Percentiles rank a stretch among this genome's conserved stretches.
phyloP scores from a whole-genome alignment of 2,329 filamentous ascomycete species.

The Alternaria hordeiaustralica region DNA sequence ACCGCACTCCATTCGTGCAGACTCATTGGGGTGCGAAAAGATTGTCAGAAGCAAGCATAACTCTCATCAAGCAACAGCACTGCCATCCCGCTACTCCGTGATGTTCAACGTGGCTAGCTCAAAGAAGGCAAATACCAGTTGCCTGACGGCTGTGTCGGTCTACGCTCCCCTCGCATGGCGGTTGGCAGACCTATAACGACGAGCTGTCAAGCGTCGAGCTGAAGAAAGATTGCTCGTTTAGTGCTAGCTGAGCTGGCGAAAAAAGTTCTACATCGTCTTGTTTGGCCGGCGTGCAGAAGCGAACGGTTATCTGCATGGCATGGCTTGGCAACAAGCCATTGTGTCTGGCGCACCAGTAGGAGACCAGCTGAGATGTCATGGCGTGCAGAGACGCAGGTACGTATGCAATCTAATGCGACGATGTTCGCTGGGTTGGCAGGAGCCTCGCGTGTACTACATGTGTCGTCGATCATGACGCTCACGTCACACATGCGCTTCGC shows the following conservation, averaged over 20 bases:
- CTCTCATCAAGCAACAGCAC: constrained; percentile 17
- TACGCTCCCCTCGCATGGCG: constrained; percentile 1
- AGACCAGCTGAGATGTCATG: constrained; percentile 16
- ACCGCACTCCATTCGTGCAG: constrained; percentile 3
- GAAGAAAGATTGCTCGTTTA: constrained; percentile 32
- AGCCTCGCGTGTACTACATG: constrained; percentile 5
- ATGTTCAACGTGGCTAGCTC: constrained; percentile 35
- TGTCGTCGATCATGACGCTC: constrained; percentile 11
- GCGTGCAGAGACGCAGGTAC: constrained; percentile 10
- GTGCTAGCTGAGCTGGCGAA: constrained; percentile 39
- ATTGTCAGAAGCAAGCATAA: constrained; percentile 18
- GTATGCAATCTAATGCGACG: constrained; percentile 3
- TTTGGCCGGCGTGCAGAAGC: constrained; percentile 39
- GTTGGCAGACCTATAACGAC: constrained; percentile 18
- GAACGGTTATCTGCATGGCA: constrained; percentile 38
- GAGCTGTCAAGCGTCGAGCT: constrained; percentile 9
- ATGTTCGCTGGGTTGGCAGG: constrained; percentile 1
- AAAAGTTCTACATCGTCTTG: constrained; percentile 26
- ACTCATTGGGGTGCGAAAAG: constrained; percentile 1
- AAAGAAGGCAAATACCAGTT: constrained; percentile 20
- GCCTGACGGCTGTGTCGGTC: constrained; percentile 17
- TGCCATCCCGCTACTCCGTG: constrained; percentile 18
- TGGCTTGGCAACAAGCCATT: constrained; percentile 27
- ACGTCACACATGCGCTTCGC: constrained; percentile 9
- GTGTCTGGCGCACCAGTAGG: constrained; percentile 5